These are phyloP conservation scores for Talaromyces amestolkiae DNA, from an alignment of 2,329 filamentous ascomycete genomes.

Conservation along the genomic window DNA sequence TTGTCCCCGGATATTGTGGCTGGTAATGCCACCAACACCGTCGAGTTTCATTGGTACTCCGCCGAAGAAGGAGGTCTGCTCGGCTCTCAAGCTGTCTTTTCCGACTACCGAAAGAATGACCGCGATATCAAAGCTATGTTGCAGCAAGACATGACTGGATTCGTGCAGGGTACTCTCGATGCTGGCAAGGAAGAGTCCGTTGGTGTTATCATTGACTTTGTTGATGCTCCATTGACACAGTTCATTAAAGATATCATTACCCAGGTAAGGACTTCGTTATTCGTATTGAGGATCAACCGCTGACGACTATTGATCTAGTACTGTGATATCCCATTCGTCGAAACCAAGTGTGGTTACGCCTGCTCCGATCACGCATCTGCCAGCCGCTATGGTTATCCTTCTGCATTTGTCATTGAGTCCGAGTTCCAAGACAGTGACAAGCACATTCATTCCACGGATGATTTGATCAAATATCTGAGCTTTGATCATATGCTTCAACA, in stretches of 20 bases:
- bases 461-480: slow-evolving; percentile 68
- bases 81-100: slow-evolving; percentile 87
- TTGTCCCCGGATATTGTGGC: slow-evolving; percentile 66
- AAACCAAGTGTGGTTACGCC: slow-evolving; percentile 87
- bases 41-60: slow-evolving; percentile 97
- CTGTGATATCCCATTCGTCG: slow-evolving; percentile 80
- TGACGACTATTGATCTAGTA: slow-evolving; percentile 54
- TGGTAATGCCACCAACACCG: slow-evolving; percentile 75
- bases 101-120: slow-evolving; percentile 68
- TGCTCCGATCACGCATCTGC: slow-evolving; percentile 70
- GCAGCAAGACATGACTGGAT: slow-evolving; percentile 98
- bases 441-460: slow-evolving; percentile 71
- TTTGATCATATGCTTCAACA: slow-evolving; percentile 94
- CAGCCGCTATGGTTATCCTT: slow-evolving; percentile 63
- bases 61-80: slow-evolving; percentile 86
- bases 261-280: slow-evolving; percentile 45
- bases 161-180: slow-evolving; percentile 75
- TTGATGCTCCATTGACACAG: slow-evolving; percentile 74
- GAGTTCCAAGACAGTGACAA: slow-evolving; percentile 61
- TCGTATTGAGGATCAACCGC: not conserved
- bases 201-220: slow-evolving; percentile 89
- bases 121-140: slow-evolving; percentile 91
- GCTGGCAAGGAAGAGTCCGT: slow-evolving; percentile 80
- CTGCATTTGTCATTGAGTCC: slow-evolving; percentile 63
- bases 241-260: slow-evolving; percentile 90